Evolutionary conservation across 2,329 filamentous ascomycete species (phyloP).

Genomic region (Talaromyces pinophilus): DNA sequence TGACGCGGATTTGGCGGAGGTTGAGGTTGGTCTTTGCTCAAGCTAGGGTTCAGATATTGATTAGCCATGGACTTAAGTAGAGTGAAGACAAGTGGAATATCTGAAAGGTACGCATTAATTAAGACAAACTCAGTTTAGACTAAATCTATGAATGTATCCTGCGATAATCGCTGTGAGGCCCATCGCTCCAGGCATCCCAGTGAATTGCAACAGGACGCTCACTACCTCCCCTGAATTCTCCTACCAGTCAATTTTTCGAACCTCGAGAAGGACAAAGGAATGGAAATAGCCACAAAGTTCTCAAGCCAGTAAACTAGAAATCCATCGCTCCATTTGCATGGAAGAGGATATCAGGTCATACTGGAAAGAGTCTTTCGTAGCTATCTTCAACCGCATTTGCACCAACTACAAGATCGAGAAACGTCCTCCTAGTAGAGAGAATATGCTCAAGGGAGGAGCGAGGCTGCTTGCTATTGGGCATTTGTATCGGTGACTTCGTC

Average conservation of each 20-base stretch:
- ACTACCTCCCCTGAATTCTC: neutral
- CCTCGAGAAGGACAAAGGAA: neutral
- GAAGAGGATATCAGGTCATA: slow-evolving; percentile 23
- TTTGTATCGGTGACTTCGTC: slow-evolving; percentile 60
- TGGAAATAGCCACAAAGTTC: neutral
- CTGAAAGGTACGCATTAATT: too few relatives aligned
- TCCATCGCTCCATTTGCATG: slow-evolving; percentile 19
- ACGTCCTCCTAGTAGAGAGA: slow-evolving; percentile 19
- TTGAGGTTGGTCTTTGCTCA: slow-evolving; percentile 35
- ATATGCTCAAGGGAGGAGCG: slow-evolving; percentile 4
- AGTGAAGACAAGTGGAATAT: neutral
- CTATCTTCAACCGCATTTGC: slow-evolving; percentile 4
- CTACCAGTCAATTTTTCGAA: slow-evolving; percentile 14
- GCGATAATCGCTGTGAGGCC: slow-evolving; percentile 19
- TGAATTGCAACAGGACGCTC: slow-evolving; percentile 18
- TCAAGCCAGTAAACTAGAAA: slow-evolving; percentile 25
- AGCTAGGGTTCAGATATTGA: slow-evolving; percentile 2
- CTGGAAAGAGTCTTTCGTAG: neutral
- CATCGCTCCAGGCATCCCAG: slow-evolving; percentile 10
- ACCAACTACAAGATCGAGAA: slow-evolving; percentile 15
- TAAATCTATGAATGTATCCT: slow-evolving; percentile 19
- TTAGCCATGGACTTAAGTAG: slow-evolving; percentile 4
- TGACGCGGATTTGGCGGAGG: slow-evolving; percentile 30
- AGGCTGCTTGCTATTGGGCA: slow-evolving; percentile 52
- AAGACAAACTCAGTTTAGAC: neutral